Evolutionary conservation across 495 filamentous ascomycete species (phyloP).

Genomic region (Trichoderma virens): DNA sequence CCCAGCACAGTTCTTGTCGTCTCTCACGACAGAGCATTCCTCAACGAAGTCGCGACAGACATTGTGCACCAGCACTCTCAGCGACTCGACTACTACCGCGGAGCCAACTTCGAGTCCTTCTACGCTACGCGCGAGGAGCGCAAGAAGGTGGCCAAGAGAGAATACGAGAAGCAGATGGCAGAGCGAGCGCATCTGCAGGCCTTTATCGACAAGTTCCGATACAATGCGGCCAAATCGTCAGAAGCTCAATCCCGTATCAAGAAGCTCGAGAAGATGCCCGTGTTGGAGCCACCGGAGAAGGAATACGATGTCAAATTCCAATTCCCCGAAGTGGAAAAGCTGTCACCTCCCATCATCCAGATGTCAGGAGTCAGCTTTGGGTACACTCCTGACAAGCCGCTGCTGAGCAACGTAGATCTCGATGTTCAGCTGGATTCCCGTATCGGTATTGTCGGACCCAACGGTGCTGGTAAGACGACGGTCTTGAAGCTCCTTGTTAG

Average conservation of each 20-base stretch:
- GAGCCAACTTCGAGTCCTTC: slow-evolving; percentile 96
- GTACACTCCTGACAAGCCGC: slow-evolving; percentile 70
- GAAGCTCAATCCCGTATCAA: slow-evolving; percentile 98
- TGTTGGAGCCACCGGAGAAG: slow-evolving; percentile 80
- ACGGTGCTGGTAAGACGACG: slow-evolving; percentile 97
- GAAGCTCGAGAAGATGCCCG: slow-evolving; percentile 94
- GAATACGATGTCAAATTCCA: slow-evolving; percentile 97
- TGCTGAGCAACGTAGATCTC: slow-evolving; percentile 81
- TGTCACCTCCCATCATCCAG: slow-evolving; percentile 95
- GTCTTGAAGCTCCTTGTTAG: slow-evolving; percentile 91
- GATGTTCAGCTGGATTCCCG: slow-evolving; percentile 97
- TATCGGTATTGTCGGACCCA: slow-evolving; percentile 97
- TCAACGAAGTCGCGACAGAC: slow-evolving; percentile 99
- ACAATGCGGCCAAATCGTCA: slow-evolving; percentile 98
- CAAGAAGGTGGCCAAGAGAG: slow-evolving; percentile 89
- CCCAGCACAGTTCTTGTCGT: slow-evolving; percentile 94
- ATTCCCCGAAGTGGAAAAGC: slow-evolving; percentile 95
- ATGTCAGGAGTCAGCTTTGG: slow-evolving; percentile 92
- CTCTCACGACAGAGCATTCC: slow-evolving; percentile 96
- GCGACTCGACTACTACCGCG: slow-evolving; percentile 96
- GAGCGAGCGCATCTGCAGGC: slow-evolving; percentile 81
- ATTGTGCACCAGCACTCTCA: slow-evolving; percentile 98
- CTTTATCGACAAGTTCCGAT: slow-evolving; percentile 99
- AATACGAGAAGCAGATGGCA: slow-evolving; percentile 98
- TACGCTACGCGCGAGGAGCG: slow-evolving; percentile 97